A percentile compares a stretch with the other conserved stretches of the same genome.
Conservation (phyloP, 2,329 filamentous ascomycete species). For the Cyclaneusma minus region DNA sequence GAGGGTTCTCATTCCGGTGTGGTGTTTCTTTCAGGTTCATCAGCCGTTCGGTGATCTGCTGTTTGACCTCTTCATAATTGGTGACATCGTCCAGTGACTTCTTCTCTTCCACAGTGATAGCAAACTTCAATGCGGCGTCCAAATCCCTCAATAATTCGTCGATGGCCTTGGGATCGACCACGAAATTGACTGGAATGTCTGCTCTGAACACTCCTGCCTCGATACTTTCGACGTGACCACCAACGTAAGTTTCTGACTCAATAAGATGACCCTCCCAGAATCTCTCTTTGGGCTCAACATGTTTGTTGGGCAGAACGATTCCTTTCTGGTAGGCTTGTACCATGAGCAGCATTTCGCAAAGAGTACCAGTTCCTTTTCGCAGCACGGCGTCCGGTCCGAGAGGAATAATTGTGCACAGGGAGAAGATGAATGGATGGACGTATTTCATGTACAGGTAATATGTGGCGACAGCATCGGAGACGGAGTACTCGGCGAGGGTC, state of each 20-base stretch:
- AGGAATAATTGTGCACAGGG: constrained; percentile 89
- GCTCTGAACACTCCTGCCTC: constrained; percentile 93
- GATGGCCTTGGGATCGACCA: constrained; percentile 73
- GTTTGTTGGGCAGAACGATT: constrained; percentile 93
- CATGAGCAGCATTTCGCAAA: constrained; percentile 99
- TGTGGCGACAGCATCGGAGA: constrained; percentile 95
- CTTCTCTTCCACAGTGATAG: constrained; percentile 70
- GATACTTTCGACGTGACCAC: constrained; percentile 97
- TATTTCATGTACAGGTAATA: constrained; percentile 99
- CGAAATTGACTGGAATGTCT: constrained; percentile 90
- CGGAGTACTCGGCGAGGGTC: constrained; percentile 91
- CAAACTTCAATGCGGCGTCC: constrained; percentile 79
- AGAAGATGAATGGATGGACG: constrained; percentile 99
- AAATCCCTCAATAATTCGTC: constrained; percentile 79
- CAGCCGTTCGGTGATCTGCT: constrained; percentile 61
- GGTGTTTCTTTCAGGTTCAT: constrained; percentile 64
- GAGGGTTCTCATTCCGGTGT: constrained; percentile 67
- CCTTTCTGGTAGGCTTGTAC: constrained; percentile 88
- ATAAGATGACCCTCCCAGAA: constrained; percentile 96
- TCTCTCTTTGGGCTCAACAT: constrained; percentile 74
- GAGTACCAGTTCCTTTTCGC: constrained; percentile 88
- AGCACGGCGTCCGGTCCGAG: constrained; percentile 84
- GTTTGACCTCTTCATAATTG: constrained; percentile 74
- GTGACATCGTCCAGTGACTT: constrained; percentile 65
- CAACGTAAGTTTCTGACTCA: constrained; percentile 95